A percentile compares a stretch with the other conserved stretches of the same genome.
Conservation (phyloP, 805 yeast species). For the Candida koratica region DNA sequence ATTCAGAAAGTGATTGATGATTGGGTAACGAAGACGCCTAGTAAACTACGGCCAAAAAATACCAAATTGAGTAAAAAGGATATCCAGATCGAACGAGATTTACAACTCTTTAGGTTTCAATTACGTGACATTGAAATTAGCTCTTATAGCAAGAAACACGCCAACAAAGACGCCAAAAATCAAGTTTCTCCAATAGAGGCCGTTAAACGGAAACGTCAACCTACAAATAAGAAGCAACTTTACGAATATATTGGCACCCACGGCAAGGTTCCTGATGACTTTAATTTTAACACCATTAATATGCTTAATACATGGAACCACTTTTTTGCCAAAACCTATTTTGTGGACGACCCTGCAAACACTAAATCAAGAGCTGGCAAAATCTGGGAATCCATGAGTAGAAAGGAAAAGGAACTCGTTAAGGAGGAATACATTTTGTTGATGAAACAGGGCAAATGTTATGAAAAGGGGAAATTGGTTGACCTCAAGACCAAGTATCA, state of each 20-base stretch:
- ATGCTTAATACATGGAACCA: conserved; percentile 38
- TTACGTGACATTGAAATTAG: conserved; percentile 1
- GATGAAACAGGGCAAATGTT: conserved; percentile 14
- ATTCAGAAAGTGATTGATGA: conserved; percentile 17
- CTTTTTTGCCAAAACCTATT: conserved; percentile 13
- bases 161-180: conserved; percentile 7
- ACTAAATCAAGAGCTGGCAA: conserved; percentile 13
- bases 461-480: conserved; percentile 12
- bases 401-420: conserved; percentile 25
- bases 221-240: conserved; percentile 10
- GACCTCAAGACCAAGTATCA: conserved; percentile 8
- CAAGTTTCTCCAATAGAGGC: conserved; percentile 7
- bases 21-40: conserved; percentile 13
- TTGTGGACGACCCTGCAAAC: conserved; percentile 4
- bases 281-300: conserved; percentile 15
- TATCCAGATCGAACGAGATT: conserved; percentile 3
- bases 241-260: conserved; percentile 12
- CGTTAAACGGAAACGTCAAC: conserved; percentile 13
- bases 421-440: conserved; percentile 27
- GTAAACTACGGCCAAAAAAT: conserved; percentile 9
- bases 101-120: conserved; percentile 9
- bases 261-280: conserved; percentile 13
- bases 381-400: conserved; percentile 25
- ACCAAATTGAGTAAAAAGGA: conserved; percentile 8
- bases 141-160: neutral